Percentiles rank a stretch among this genome's conserved stretches.
These are phyloP conservation scores for Flaveria robusta DNA, from an alignment of 129 eudicot species.

Conservation along the genomic window DNA sequence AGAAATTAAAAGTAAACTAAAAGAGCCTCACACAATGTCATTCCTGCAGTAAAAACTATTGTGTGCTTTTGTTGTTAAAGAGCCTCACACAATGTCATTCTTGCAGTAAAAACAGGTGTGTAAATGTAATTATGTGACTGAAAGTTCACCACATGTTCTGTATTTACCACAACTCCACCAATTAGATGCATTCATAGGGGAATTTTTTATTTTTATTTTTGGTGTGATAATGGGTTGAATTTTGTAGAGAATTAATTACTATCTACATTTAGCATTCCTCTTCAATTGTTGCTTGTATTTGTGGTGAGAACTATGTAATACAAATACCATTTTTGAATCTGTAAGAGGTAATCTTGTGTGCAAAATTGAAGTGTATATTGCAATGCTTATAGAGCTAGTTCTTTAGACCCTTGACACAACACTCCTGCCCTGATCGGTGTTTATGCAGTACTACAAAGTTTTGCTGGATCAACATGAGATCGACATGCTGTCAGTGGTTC, in stretches of 20 bases:
- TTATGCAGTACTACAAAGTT: constrained; percentile 57
- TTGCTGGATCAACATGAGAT: constrained; percentile 65
- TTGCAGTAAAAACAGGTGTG: too few species aligned
- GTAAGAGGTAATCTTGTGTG: too few species aligned
- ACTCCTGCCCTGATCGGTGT: neutral
- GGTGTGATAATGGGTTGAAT: constrained; percentile 1
- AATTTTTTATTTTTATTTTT: neutral
- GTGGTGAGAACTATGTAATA: too few species aligned
- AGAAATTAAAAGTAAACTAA: too few species aligned
- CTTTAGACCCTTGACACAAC: neutral
- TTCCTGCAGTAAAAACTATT: too few species aligned
- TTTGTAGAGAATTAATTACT: neutral
- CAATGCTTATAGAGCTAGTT: neutral
- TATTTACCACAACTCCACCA: neutral
- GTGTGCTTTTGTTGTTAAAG: neutral
- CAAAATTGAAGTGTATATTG: too few species aligned
- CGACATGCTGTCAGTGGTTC: constrained; percentile 62
- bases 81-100: neutral
- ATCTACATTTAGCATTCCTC: constrained; percentile 11
- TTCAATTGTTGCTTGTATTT: neutral
- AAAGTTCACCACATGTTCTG: neutral
- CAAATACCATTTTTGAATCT: too few species aligned
- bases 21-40: too few species aligned
- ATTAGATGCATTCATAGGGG: neutral
- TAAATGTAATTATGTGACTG: constrained; percentile 15